Conservation (phyloP, 2,329 filamentous ascomycete genomes). For the Epicoccum sorghinum region DNA sequence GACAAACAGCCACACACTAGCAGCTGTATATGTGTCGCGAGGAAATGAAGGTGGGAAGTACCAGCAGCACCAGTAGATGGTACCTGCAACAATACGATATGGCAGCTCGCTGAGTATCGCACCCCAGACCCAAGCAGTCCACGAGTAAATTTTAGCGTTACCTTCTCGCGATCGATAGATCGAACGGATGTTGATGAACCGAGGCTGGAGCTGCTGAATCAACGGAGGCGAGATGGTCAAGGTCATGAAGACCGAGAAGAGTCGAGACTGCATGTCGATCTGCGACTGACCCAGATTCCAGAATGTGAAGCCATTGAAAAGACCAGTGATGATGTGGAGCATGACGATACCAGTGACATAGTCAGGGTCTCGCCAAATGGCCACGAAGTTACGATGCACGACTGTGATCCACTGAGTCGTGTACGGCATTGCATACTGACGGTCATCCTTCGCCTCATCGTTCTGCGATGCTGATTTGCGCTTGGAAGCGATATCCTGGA, state of each 20-base stretch:
- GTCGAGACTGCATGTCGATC: conserved; percentile 60
- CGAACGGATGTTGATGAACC: conserved; percentile 68
- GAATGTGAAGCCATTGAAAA: conserved; percentile 59
- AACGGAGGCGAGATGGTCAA: conserved; percentile 75
- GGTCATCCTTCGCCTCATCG: conserved; percentile 48
- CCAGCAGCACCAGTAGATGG: conserved; percentile 63
- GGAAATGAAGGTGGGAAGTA: conserved; percentile 62
- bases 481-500: conserved; percentile 49
- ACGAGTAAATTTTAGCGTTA: conserved; percentile 80
- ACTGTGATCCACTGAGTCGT: conserved; percentile 51
- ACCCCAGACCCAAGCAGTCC: conserved; percentile 71
- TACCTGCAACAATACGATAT: conserved; percentile 69
- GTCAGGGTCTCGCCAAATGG: conserved; percentile 70
- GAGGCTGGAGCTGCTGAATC: conserved; percentile 78
- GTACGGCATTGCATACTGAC: conserved; percentile 54
- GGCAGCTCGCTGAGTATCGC: conserved; percentile 73
- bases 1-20: conserved; percentile 67
- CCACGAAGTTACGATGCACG: conserved; percentile 58
- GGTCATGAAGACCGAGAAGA: conserved; percentile 80
- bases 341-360: conserved; percentile 62
- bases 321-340: conserved; percentile 58
- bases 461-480: conserved; percentile 41
- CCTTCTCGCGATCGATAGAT: conserved; percentile 76
- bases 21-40: conserved; percentile 62
- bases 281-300: conserved; percentile 53